Conservation (phyloP, 371 early-diverging fungal species). For the Blakeslea trispora region DNA sequence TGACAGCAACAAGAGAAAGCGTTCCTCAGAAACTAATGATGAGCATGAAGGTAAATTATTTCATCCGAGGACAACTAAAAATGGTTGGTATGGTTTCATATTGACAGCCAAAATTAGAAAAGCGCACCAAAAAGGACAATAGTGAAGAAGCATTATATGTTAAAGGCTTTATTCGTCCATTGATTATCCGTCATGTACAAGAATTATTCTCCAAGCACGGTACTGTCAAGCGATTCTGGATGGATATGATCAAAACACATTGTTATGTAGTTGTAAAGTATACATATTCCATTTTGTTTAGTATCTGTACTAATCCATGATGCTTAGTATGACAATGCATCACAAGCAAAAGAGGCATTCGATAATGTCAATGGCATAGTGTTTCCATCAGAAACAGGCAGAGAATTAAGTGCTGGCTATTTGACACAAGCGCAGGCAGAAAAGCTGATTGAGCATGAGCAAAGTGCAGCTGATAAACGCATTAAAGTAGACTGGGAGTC, state of each 20-base stretch:
- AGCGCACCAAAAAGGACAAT: conserved; percentile 4
- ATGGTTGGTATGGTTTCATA: background rate
- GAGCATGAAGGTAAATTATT: background rate
- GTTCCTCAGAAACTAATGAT: background rate
- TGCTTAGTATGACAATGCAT: conserved; percentile 56
- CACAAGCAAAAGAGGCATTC: conserved; percentile 57
- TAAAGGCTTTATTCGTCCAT: conserved; percentile 78
- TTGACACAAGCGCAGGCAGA: conserved; percentile 60
- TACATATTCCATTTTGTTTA: background rate
- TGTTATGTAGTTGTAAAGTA: conserved; percentile 74
- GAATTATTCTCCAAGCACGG: conserved; percentile 70
- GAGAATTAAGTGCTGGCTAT: conserved; percentile 55
- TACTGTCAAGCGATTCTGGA: conserved; percentile 72
- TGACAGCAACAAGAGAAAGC: conserved; percentile 25
- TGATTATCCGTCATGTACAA: conserved; percentile 63
- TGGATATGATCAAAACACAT: conserved; percentile 85
- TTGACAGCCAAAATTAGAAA: conserved; percentile 4
- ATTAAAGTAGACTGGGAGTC: conserved; percentile 45
- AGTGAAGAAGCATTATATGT: conserved; percentile 55
- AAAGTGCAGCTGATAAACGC: conserved; percentile 54
- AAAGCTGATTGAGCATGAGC: conserved; percentile 61
- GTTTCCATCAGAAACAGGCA: conserved; percentile 74
- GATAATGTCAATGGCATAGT: conserved; percentile 55
- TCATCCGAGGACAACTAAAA: too few species aligned
- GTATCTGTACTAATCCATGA: background rate